phyloP scores from a whole-genome alignment of 2,329 filamentous ascomycete species.

The Chaetomium sp. region DNA sequence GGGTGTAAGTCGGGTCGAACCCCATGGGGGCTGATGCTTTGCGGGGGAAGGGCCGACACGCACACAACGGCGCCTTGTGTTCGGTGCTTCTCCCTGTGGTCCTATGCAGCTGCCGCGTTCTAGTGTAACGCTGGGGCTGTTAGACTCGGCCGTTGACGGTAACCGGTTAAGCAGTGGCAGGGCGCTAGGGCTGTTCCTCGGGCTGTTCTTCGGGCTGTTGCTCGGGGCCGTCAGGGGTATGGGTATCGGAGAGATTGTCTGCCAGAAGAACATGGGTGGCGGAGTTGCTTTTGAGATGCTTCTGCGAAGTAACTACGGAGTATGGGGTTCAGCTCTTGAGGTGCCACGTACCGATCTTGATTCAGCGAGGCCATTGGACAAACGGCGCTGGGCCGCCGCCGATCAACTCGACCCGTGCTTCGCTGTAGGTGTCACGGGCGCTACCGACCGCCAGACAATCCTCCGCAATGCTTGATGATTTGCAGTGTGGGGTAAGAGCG shows the following conservation, averaged over 20 bases:
- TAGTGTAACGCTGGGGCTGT: conserved; percentile 10
- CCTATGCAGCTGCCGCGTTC: conserved; percentile 9
- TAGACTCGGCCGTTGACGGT: conserved; percentile 3
- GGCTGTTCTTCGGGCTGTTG: background rate
- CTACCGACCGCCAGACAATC: background rate
- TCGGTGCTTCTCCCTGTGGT: conserved; percentile 26
- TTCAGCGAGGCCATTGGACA: conserved; percentile 28
- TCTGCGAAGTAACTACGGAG: background rate
- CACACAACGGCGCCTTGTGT: conserved; percentile 6
- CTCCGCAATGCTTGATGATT: background rate
- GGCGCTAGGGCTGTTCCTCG: background rate
- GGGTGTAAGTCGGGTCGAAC: conserved; percentile 2
- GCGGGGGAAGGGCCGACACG: conserved; percentile 32
- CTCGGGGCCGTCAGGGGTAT: conserved; percentile 4
- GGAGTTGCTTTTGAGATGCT: background rate
- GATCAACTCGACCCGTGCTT: background rate
- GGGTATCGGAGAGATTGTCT: background rate
- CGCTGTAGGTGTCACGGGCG: conserved; percentile 11
- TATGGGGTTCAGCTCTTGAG: background rate
- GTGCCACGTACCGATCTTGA: background rate
- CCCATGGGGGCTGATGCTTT: background rate
- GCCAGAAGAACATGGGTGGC: background rate
- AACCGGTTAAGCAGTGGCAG: no score
- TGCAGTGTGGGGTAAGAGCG: conserved; percentile 8
- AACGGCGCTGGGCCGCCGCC: conserved; percentile 36